phyloP scores from a whole-genome alignment of 352 stramenopile species.

The Globisporangium mamillatum region DNA sequence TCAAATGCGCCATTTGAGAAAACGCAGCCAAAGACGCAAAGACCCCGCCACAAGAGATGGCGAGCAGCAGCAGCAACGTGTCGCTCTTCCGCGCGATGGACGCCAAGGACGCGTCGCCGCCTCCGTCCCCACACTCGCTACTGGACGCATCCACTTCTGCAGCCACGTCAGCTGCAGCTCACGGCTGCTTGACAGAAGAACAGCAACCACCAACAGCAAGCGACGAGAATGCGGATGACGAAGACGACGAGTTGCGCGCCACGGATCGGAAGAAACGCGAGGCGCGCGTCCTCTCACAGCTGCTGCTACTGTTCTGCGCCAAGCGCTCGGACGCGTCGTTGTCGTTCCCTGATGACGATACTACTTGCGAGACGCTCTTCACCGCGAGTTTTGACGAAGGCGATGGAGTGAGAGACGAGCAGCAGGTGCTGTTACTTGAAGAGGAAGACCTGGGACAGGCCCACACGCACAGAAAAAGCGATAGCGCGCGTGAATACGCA shows the following conservation, averaged over 20 bases:
- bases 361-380: slow-evolving; percentile 2
- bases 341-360: neutral
- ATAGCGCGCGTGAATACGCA: slow-evolving; percentile 21
- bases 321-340: slow-evolving; percentile 12
- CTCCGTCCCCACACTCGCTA: neutral
- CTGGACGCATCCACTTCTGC: neutral
- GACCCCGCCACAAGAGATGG: slow-evolving; percentile 5
- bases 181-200: neutral
- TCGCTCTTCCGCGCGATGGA: slow-evolving; percentile 11
- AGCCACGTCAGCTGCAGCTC: neutral
- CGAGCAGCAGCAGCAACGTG: slow-evolving; percentile 7
- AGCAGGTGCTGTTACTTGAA: neutral
- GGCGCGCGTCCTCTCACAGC: slow-evolving; percentile 40
- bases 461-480: slow-evolving; percentile 5
- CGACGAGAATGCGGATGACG: neutral
- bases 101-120: slow-evolving; percentile 4
- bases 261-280: slow-evolving; percentile 23
- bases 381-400: neutral
- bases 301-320: slow-evolving; percentile 41
- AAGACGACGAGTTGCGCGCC: slow-evolving; percentile 2
- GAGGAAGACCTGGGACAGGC: neutral
- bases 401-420: neutral
- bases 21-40: neutral
- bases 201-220: neutral
- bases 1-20: slow-evolving; percentile 2